Conservation (phyloP, 1,139 yeast species). For the Kodamaea plutei region DNA sequence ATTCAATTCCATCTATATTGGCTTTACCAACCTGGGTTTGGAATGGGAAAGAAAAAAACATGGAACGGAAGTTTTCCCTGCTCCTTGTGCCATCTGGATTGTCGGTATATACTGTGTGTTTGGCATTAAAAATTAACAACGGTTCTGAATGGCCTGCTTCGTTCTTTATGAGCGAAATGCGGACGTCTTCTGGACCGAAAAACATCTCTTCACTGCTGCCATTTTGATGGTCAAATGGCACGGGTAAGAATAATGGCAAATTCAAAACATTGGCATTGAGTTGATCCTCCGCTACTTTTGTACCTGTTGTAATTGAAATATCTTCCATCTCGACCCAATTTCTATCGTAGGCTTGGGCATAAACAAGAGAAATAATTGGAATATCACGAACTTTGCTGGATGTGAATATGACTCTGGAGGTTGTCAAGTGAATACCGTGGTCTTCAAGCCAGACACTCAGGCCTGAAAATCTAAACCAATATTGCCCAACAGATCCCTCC, state of each 20-base stretch:
- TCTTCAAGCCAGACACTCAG: slow-evolving; percentile 38
- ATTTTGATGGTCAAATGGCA: slow-evolving; percentile 31
- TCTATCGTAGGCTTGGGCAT: slow-evolving; percentile 42
- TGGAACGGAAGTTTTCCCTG: slow-evolving; percentile 24
- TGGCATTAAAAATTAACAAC: slow-evolving; percentile 28
- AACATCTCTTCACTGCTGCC: slow-evolving; percentile 16
- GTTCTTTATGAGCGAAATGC: slow-evolving; percentile 30
- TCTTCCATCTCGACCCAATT: slow-evolving; percentile 41
- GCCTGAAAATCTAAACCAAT: slow-evolving; percentile 38
- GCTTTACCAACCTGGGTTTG: slow-evolving; percentile 31
- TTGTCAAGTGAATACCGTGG: slow-evolving; percentile 35
- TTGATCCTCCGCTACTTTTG: no score
- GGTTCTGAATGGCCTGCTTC: slow-evolving; percentile 33
- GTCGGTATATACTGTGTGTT: slow-evolving; percentile 19
- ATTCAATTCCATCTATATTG: slow-evolving; percentile 20
- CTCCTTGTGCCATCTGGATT: no score
- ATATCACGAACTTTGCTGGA: slow-evolving; percentile 26
- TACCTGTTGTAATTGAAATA: neutral
- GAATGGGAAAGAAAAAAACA: slow-evolving; percentile 38
- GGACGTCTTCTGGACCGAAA: slow-evolving; percentile 44
- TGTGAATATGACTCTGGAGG: slow-evolving; percentile 30
- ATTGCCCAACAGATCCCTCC: slow-evolving; percentile 24
- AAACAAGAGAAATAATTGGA: slow-evolving; percentile 33
- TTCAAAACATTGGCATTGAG: slow-evolving; percentile 12
- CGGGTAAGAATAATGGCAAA: slow-evolving; percentile 29